Conservation (phyloP, 257 asterid species). For the Pogostemon cablin region DNA sequence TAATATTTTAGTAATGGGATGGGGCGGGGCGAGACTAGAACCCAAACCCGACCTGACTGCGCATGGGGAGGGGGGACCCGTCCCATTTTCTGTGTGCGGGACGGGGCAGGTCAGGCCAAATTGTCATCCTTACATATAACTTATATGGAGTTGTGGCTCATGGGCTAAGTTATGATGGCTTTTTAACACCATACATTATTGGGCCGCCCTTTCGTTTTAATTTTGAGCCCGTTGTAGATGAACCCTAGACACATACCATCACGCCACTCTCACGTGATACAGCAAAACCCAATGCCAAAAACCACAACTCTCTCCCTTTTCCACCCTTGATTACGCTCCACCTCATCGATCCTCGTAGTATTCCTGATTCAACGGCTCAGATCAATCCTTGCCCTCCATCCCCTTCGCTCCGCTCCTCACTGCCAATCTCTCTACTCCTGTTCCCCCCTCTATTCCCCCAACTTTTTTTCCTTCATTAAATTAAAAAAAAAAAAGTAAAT, state of each 20-base stretch:
- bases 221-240: no score
- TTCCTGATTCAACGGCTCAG: slow-evolving; percentile 48
- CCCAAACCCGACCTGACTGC: no score
- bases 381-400: slow-evolving; percentile 35
- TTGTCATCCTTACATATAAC: no score
- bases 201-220: not conserved
- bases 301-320: slow-evolving; percentile 24
- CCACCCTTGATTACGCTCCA: slow-evolving; percentile 47
- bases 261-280: slow-evolving; percentile 58
- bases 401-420: slow-evolving; percentile 31
- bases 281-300: slow-evolving; percentile 31
- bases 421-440: slow-evolving; percentile 33
- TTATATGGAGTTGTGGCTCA: no score
- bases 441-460: slow-evolving; percentile 43
- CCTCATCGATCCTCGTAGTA: slow-evolving; percentile 52
- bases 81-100: no score
- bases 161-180: no score
- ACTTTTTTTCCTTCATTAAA: slow-evolving; percentile 29
- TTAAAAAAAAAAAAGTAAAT: slow-evolving; percentile 5
- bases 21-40: no score
- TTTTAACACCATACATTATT: no score
- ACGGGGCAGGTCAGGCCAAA: no score
- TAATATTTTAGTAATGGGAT: no score
- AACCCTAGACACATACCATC: slow-evolving; percentile 65
- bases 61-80: no score